Evolutionary conservation across 176 grass and related monocot species (phyloP).

Genomic region (Poa annua): DNA sequence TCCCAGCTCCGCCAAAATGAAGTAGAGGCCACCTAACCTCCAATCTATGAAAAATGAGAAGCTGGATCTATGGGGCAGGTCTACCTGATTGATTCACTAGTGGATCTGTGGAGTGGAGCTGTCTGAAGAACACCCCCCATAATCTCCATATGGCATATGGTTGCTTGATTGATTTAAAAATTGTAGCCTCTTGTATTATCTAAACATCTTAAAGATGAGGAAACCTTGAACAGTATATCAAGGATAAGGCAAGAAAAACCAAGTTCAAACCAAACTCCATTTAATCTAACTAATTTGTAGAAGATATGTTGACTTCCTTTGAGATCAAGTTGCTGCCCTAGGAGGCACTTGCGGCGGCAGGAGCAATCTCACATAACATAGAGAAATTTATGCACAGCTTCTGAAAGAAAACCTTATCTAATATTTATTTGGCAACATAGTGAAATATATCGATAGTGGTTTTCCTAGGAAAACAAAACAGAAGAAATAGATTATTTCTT

Average conservation of each 20-base stretch:
- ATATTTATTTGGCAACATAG: neutral
- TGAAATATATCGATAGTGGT: neutral
- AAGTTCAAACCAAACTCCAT: conserved; percentile 2
- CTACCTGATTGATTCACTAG: neutral
- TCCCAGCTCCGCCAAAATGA: conserved; percentile 1
- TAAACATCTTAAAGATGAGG: neutral
- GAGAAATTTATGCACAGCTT: neutral
- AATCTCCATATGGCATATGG: neutral
- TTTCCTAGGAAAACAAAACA: neutral
- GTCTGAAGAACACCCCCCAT: neutral
- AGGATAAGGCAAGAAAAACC: neutral
- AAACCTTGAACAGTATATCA: neutral
- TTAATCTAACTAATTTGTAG: conserved; percentile 4
- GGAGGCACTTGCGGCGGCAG: neutral
- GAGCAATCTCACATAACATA: neutral
- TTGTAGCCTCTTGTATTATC: neutral
- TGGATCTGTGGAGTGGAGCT: conserved; percentile 3
- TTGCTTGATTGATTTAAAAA: neutral
- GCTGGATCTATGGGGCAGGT: neutral
- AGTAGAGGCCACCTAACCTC: neutral
- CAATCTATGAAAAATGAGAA: neutral
- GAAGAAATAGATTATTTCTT: neutral
- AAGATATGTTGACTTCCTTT: neutral
- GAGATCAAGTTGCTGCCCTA: conserved; percentile 2
- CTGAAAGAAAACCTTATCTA: neutral